Evolutionary conservation across 2,329 filamentous ascomycete species (phyloP).

Genomic region (Thermochaetoides dissita): DNA sequence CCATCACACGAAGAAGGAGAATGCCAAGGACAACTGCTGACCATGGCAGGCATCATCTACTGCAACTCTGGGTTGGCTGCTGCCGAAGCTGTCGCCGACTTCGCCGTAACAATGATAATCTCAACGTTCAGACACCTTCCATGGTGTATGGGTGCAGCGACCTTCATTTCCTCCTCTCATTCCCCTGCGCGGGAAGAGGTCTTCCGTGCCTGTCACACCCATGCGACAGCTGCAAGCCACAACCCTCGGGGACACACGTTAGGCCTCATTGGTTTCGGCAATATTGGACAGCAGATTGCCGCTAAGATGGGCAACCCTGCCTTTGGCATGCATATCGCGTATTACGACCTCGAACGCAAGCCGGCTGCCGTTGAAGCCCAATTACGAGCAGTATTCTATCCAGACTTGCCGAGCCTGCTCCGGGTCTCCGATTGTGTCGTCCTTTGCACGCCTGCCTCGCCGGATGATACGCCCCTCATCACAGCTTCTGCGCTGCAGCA

Average conservation of each 20-base stretch:
- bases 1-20: not conserved
- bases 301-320: constrained; percentile 37
- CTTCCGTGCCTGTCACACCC: constrained; percentile 46
- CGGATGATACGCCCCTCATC: constrained; percentile 35
- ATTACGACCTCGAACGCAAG: constrained; percentile 44
- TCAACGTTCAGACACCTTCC: constrained; percentile 54
- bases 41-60: constrained; percentile 44
- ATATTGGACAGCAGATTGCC: constrained; percentile 50
- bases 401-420: constrained; percentile 37
- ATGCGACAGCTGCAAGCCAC: constrained; percentile 43
- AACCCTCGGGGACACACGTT: constrained; percentile 49
- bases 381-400: constrained; percentile 35
- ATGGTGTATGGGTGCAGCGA: constrained; percentile 47
- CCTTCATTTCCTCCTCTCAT: constrained; percentile 20
- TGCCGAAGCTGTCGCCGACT: constrained; percentile 60
- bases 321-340: constrained; percentile 55
- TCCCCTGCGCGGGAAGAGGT: constrained; percentile 5
- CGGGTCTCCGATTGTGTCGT: constrained; percentile 43
- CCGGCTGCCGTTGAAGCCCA: constrained; percentile 26
- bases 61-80: constrained; percentile 60
- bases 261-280: constrained; percentile 56
- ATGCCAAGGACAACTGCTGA: too few relatives aligned
- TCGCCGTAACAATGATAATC: constrained; percentile 55
- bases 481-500: constrained; percentile 30
- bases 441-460: constrained; percentile 41